Evolutionary conservation across 371 early-diverging fungal species (phyloP).

Genomic region (Dinochytrium kinnereticum): DNA sequence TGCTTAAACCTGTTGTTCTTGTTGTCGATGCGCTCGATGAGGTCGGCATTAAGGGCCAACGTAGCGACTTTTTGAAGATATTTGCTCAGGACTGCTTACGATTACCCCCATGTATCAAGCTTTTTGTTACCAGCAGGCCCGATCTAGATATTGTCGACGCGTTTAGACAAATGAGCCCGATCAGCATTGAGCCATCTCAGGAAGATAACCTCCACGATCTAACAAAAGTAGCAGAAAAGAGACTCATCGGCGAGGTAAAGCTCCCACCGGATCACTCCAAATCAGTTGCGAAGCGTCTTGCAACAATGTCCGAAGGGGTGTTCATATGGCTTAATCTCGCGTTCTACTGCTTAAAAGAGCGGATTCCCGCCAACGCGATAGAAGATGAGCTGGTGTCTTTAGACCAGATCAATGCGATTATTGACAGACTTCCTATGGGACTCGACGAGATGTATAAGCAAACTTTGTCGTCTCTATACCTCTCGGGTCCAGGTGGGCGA

Average conservation of each 20-base stretch:
- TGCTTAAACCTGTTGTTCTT: constrained; percentile 22
- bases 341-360: constrained; percentile 18
- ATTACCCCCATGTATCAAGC: constrained; percentile 25
- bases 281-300: constrained; percentile 12
- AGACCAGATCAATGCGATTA: not conserved
- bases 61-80: constrained; percentile 28
- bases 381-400: not conserved
- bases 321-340: constrained; percentile 34
- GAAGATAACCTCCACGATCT: constrained; percentile 23
- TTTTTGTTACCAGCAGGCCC: constrained; percentile 29
- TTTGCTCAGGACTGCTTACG: constrained; percentile 21
- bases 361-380: not conserved
- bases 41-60: constrained; percentile 26
- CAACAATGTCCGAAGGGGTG: constrained; percentile 24
- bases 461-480: constrained; percentile 12
- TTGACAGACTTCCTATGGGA: not conserved
- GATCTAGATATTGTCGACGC: constrained; percentile 28
- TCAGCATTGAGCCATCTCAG: constrained; percentile 13
- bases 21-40: constrained; percentile 39
- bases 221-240: constrained; percentile 9
- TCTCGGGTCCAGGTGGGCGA: not conserved
- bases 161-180: constrained; percentile 13
- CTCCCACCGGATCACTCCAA: not conserved
- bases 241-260: not conserved
- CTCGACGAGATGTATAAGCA: constrained; percentile 22